Evolutionary conservation across 345 rosid genomes (phyloP).

Genomic region (Passiflora organensis): DNA sequence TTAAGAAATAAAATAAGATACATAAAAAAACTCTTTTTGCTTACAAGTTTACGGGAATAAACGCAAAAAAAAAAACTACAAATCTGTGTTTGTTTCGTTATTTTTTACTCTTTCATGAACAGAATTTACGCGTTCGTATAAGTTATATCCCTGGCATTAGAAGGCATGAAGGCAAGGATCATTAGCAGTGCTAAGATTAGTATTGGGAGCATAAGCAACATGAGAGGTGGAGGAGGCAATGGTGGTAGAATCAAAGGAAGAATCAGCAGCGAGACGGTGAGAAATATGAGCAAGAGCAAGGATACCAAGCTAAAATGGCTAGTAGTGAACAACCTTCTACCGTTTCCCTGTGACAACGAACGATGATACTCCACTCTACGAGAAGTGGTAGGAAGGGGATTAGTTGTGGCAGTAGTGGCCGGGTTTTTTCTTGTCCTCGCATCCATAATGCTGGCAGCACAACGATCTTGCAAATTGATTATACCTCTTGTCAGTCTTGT

Average conservation of each 20-base stretch:
- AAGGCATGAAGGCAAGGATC: slow-evolving; percentile 70
- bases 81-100: not conserved
- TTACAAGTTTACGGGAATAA: no score
- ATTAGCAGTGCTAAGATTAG: slow-evolving; percentile 61
- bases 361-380: slow-evolving; percentile 24
- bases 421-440: slow-evolving; percentile 14
- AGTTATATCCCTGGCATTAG: slow-evolving; percentile 43
- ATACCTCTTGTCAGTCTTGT: slow-evolving; percentile 9
- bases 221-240: slow-evolving; percentile 77
- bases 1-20: no score
- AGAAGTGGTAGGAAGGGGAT: not conserved
- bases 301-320: slow-evolving; percentile 64
- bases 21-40: no score
- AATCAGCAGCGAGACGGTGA: slow-evolving; percentile 63
- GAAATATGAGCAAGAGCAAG: slow-evolving; percentile 43
- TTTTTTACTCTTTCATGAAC: not conserved
- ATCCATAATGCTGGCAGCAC: slow-evolving; percentile 27
- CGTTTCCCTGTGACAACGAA: slow-evolving; percentile 25
- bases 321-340: slow-evolving; percentile 32
- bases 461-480: slow-evolving; percentile 17
- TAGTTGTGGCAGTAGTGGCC: not conserved
- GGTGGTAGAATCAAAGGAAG: slow-evolving; percentile 82
- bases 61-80: not conserved
- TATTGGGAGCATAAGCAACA: slow-evolving; percentile 71
- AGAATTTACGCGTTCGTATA: slow-evolving; percentile 36